Evolutionary conservation across 1,284 basidiomycete genomes (phyloP), one percentile per base, ranked within the genome.

Genomic region (Cronartium quercuum): DNA sequence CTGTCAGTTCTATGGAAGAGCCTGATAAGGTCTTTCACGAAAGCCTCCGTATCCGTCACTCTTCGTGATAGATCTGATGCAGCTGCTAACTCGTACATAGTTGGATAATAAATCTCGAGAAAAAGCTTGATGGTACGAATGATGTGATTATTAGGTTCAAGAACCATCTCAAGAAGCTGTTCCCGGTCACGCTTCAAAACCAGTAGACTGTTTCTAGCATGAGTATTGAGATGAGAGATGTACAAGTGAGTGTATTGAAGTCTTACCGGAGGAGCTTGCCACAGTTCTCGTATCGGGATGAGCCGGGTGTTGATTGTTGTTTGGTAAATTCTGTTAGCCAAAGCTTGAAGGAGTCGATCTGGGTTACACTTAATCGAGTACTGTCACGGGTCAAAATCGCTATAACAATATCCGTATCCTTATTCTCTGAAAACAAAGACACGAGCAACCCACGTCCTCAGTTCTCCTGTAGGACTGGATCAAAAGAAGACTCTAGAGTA

Each of bases 21-120:
- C 2, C 29, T 10, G 3, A 74, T 57, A 51, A 74, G 51, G 51
- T 74, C 71, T 62, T 74, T 66, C 10, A 74, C 29, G 40, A 74
- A 74, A 7, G 71, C 71, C 41, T 74, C 71, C 2, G 71, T 74
- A 40, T 74, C 51, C 13, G 62, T 41, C n/a, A 74, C 66, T 61
- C 65, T 65, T 15, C 65, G 51, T 0, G 71, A 74, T 15, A 74
- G 37, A 47, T 74, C 71, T 18, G 71, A 42, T 7, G 63, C 63
- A 18, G 58, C 29, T 13, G 71, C 71, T 13, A 74, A 51, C 47
- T 66, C 51, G 42, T 74, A 66, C 15, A 74, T 74, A 5, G 64
- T 66, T 35, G 71, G 71, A 74, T 74, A 74, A 44, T 74, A 74
- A 13, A 66, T 58, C 37, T 74, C 71, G n/a, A 74, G 40, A n/a